Base-by-base conservation (phyloP, 106 monocot species). In the Gastrodia elata region DNA sequence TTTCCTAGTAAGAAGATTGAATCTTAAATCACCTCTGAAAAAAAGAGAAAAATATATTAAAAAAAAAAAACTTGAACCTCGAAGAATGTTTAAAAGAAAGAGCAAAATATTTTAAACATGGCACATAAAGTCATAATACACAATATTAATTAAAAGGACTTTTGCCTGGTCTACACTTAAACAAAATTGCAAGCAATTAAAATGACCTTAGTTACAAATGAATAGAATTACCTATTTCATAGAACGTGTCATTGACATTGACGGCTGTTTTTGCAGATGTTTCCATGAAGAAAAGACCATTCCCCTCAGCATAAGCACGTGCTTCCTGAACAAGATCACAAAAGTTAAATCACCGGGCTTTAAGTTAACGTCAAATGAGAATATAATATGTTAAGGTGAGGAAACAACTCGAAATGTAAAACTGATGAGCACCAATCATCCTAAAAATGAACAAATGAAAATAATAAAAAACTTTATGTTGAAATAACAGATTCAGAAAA, bases 211-310 rank as follows among this genome's bases (percentile, higher is more conserved):
- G 52, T 15, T 24, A 15, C 28, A 20, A 8, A 42, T 75, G 41
- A 13, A 75, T 30, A 70, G 64, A 37, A 71, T 39, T 70, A 82
- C 82, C 82, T 82, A 82, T 82, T 48, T 82, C 82, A 82, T 78
- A 74, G 73, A 82, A 82, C 59, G 78, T 52, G 18, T 82, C 82
- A 82, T 82, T 82, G 36, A 82, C 82, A 70, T 82, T 82, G 26
- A 30, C 49, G 25, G 82, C 82, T 68, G 77, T 77, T 72, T 82
- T 82, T 4, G 82, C 82, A 56, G 82, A 82, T 26, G 82, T 82
- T 48, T 82, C 82, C 82, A 78, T 82, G 61, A 82, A 82, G 68
- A 82, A 82, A 58, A 82, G 77, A 24, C 82, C 82, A 78, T 82
- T 82, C 69, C 74, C 82, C 15, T 82, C 77, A 39, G 82, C 82